Base-by-base conservation (phyloP, 371 early-diverging fungal genomes). In the Quaeritorhiza haematococci region DNA sequence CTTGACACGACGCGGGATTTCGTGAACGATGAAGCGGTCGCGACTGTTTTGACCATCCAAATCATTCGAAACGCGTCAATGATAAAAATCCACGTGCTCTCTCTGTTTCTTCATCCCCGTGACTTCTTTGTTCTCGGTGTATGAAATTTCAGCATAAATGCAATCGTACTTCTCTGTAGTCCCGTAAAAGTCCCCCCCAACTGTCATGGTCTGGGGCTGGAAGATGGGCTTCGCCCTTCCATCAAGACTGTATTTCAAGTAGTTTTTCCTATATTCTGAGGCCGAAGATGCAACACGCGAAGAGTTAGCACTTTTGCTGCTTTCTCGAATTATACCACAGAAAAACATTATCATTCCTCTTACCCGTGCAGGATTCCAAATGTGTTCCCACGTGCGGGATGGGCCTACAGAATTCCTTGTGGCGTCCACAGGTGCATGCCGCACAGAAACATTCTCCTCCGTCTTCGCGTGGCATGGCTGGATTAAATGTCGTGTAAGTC, bases 251-350 rank as follows among this genome's bases (percentile, higher is more conserved):
- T 56, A 67, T 43, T 64, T 56, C 33, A 54, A 41, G 47, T 64
- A 74, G 46, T 74, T 63, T 33, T 74, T 68, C 2, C 63, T 53
- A 38, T 74, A 74, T 42, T 74, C 74, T 68, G 55, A 8, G 8
- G 23, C 30, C 19, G 32, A 41, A 26, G 29, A 23, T 17, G 10
- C 54, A 49, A 3, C 3, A 35, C 17, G 10, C 34, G 15, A 15
- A 24, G 47, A 2, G 33, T 47, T n/a, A n/a, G n/a, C n/a, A n/a
- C n/a, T n/a, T n/a, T n/a, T n/a, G n/a, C n/a, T n/a, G n/a, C n/a
- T n/a, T n/a, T n/a, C n/a, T n/a, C n/a, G n/a, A n/a, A n/a, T n/a
- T n/a, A n/a, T n/a, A n/a, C 47, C 2, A 10, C 43, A 10, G 26
- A 4, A 27, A 5, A 32, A 5, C 28, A 17, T 3, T 33, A 19